Conservation (phyloP, 2,329 filamentous ascomycete genomes). For the Calonectria multiphialidica region DNA sequence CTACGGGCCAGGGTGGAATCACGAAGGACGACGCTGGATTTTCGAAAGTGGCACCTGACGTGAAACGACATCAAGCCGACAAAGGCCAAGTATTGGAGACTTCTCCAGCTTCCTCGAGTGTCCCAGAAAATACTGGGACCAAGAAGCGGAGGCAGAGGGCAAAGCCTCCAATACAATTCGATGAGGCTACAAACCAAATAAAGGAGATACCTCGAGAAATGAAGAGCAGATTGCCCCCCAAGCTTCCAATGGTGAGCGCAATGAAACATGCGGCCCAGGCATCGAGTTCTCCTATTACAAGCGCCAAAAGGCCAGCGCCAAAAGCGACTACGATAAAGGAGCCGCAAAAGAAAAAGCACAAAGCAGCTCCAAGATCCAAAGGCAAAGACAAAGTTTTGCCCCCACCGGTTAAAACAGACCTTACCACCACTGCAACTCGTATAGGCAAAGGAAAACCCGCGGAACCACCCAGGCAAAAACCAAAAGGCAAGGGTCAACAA, state of each 20-base stretch:
- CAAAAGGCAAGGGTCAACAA: not conserved
- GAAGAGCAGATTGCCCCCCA: not conserved
- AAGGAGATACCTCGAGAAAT: constrained; percentile 26
- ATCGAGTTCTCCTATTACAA: constrained; percentile 30
- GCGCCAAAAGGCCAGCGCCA: constrained; percentile 20
- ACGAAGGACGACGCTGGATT: not conserved
- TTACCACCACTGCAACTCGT: too few relatives aligned
- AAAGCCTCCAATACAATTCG: constrained; percentile 49
- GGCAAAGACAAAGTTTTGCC: not conserved
- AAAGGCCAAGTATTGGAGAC: not conserved
- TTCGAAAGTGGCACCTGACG: not conserved
- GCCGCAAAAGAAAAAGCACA: constrained; percentile 11
- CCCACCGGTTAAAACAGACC: not conserved
- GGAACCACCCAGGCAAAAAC: not conserved
- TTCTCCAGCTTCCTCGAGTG: not conserved
- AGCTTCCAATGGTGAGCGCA: constrained; percentile 28
- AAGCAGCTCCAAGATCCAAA: not conserved
- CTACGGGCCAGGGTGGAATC: not conserved
- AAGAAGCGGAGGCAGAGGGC: constrained; percentile 48
- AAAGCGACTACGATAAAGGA: not conserved
- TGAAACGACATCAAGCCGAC: not conserved
- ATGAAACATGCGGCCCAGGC: constrained; percentile 28
- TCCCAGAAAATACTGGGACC: not conserved
- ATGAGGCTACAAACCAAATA: constrained; percentile 45
- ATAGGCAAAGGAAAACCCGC: not conserved